Evolutionary conservation across 2,329 filamentous ascomycete species (phyloP), one percentile per base, ranked within the genome.

Genomic region (Aspergillus udagawae): DNA sequence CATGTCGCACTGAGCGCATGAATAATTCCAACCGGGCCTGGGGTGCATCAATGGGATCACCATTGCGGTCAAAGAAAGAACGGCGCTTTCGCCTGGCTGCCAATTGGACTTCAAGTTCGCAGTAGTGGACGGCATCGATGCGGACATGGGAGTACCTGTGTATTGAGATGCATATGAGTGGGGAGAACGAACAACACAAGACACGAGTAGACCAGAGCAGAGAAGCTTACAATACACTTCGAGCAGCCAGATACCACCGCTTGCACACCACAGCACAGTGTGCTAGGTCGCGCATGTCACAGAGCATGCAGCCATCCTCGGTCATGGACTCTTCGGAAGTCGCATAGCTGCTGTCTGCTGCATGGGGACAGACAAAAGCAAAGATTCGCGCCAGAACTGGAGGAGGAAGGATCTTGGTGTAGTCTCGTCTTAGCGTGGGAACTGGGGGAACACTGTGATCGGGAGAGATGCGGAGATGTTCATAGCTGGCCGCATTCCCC

Each of bases 51-150:
- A 92, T 86, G 8, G 90, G 88, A 59, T 92, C 86, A 60, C 86
- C 89, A 72, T 92, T 91, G 69, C 88, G 83, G 70, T 90, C 83
- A 71, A 91, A 88, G 67, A 86, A 85, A 38, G 86, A 87, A 58
- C 83, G 84, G 60, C 86, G 86, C 72, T 90, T 91, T 61, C 92
- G 88, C 72, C 84, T 86, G 65, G 93, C 90, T 53, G 90, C 85
- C 38, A 96, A 84, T 65, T 89, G 80, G 58, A 90, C 87, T 75
- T 97, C 93, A 66, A 90, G 88, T 62, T 89, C 86, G 79, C 93
- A 97, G 77, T 96, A 97, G 76, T 97, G 93, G 32, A 97, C 92
- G 20, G 90, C 85, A 72, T 97, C 93, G 72, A 97, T 94, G 58
- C 92, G 90, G 63, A 97, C 87, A 78, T 91, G 92, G 67, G 88